These are phyloP conservation scores for Rhodotorula toruloides DNA, from an alignment of 768 basidiomycete genomes.

Conservation along the genomic window DNA sequence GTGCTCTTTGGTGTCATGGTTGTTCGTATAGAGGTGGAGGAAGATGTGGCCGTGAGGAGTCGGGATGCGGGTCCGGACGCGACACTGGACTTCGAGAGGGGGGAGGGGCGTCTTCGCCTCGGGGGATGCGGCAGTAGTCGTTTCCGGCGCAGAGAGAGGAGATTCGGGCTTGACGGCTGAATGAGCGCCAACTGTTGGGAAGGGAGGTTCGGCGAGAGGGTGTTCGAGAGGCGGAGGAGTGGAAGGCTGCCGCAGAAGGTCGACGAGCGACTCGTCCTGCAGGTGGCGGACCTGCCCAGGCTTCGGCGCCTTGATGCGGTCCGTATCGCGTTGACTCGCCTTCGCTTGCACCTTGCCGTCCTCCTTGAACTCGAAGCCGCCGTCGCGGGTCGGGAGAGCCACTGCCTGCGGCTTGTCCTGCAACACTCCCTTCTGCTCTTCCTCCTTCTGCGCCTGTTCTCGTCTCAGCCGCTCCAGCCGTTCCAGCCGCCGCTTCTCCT, in stretches of 20 bases:
- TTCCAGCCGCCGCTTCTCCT: constrained; percentile 22
- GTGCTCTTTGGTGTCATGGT: constrained; percentile 86
- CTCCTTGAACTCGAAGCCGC: background rate
- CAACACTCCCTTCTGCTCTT: background rate
- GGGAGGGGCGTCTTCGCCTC: constrained; percentile 33
- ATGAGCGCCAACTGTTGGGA: constrained; percentile 10
- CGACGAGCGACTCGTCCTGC: constrained; percentile 17
- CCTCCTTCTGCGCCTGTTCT: background rate
- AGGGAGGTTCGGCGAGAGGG: constrained; percentile 2
- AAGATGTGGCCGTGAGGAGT: constrained; percentile 91
- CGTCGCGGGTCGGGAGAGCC: background rate
- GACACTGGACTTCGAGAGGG: constrained; percentile 72
- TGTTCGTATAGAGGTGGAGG: constrained; percentile 91
- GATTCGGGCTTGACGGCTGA: constrained; percentile 17
- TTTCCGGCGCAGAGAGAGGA: background rate
- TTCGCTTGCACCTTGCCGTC: constrained; percentile 1
- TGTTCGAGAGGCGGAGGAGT: constrained; percentile 18
- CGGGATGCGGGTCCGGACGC: constrained; percentile 94
- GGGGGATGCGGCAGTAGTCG: background rate
- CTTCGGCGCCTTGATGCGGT: background rate
- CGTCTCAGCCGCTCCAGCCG: constrained; percentile 5
- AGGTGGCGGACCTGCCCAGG: background rate
- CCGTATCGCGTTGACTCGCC: constrained; percentile 25
- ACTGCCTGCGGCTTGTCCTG: background rate
- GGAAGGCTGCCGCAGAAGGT: constrained; percentile 27